Evolutionary conservation across 176 grass and related monocot genomes (phyloP), one percentile per base, ranked within the genome.

Genomic region (Elymus sibiricus): DNA sequence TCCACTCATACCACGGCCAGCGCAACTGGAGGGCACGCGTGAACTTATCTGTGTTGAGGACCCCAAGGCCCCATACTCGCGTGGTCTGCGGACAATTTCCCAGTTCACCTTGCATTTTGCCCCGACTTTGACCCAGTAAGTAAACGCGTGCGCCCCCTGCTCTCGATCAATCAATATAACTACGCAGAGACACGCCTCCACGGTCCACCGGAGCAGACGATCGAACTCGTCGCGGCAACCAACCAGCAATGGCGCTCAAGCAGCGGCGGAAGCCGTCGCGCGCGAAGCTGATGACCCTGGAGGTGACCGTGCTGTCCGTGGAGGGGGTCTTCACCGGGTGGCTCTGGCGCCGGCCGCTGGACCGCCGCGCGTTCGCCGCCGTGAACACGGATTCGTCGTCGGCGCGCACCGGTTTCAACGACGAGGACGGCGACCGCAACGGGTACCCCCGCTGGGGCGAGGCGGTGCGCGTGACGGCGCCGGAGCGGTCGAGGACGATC

Each of bases 391-490:
- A 46, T n/a, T 16, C 24, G 71, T 14, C 6, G 71, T 11, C 40
- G n/a, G 71, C 53, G 22, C 34, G 39, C 73, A 95, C 93, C 19
- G 26, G 11, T 59, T 17, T 76, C 35, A 46, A 85, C 74, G 60
- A 53, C 40, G 84, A 75, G 72, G 43, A 83, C 76, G 53, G 38
- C 24, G 14, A 90, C 22, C 78, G 87, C 73, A 65, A 92, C 60
- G 88, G 90, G 19, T 87, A 87, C 79, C 93, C 91, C 15, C 42
- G 62, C 76, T 95, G 93, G 93, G 47, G 19, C 14, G 88, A 93
- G 83, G 1, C 69, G 22, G 22, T 93, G 16, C 70, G 64, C 19
- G 43, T 95, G 26, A 27, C 38, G 37, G 64, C 81, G 8, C 77
- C 91, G 2, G 51, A 28, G 4, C 60, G 44, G 16, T 51, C 70